phyloP scores from a whole-genome alignment of 108 stramenopile genomes.

The Pseudonitzschia delicatissima region DNA sequence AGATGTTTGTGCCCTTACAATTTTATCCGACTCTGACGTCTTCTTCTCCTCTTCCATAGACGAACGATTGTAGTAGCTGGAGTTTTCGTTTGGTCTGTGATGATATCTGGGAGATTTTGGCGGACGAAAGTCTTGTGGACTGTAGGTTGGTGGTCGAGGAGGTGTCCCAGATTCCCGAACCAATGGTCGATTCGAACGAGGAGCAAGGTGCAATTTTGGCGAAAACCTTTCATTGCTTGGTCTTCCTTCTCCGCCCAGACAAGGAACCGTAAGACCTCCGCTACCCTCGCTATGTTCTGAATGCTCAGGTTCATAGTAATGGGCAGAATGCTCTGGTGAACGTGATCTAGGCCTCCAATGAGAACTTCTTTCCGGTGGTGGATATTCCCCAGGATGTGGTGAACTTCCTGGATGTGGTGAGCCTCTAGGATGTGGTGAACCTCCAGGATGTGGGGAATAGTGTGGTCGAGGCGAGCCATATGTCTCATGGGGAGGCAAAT shows the following conservation, averaged over 20 bases:
- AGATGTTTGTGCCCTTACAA: background rate
- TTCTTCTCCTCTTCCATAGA: conserved; percentile 15
- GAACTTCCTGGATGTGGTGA: background rate
- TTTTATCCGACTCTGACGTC: background rate
- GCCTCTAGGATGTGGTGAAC: conserved; percentile 8
- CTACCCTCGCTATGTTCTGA: background rate
- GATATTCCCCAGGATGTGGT: conserved; percentile 5
- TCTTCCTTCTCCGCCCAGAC: conserved; percentile 22
- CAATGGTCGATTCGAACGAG: background rate
- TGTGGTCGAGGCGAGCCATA: background rate
- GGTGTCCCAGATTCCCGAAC: background rate
- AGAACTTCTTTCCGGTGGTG: background rate
- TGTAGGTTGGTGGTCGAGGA: background rate
- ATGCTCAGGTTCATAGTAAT: conserved; percentile 9
- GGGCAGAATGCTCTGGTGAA: conserved; percentile 2
- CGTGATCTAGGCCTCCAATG: conserved; percentile 6
- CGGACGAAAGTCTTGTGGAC: conserved; percentile 14
- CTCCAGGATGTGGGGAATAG: background rate
- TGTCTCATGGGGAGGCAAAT: background rate
- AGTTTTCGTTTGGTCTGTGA: conserved; percentile 3
- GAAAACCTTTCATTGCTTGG: background rate
- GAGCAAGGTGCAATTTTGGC: conserved; percentile 2
- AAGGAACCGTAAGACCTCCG: conserved; percentile 30
- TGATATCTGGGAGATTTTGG: background rate
- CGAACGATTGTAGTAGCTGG: background rate